Evolutionary conservation across 345 rosid species (phyloP), one percentile per base, ranked within the genome.

Genomic region (Geranium rotundifolium): DNA sequence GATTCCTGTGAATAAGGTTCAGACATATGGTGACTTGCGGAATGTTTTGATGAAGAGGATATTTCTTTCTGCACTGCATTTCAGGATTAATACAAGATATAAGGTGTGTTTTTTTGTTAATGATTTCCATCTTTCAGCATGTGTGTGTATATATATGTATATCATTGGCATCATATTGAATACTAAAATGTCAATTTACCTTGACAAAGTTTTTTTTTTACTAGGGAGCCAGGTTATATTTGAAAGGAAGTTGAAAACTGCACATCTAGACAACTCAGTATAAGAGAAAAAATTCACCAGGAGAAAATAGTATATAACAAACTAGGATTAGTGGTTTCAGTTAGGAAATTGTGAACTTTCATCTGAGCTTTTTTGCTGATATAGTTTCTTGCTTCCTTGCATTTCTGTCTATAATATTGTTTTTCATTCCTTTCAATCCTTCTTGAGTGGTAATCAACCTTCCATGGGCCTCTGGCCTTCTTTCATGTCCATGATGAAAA

Each of bases 41-140:
- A 86, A 81, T 71, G 97, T 95, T 79, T 70, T 95, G 74, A 95
- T 95, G 97, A 95, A 95, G 73, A 82, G 99, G 74, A 95, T 95
- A 84, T 95, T 95, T 77, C 79, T 95, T 10, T 95, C 99, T 74
- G 95, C 99, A 59, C 82, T 90, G 79, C 99, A 95, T 79, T 95
- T 95, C 73, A 89, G 97, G 67, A 95, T 95, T 66, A 95, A 95
- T 73, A 85, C 97, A 57, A 77, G 97, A 82, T 95, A 95, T 81
- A 90, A 95, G 98, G 98, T 92, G 8, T 73, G 74, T 59, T 56
- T 46, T 57, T 20, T 23, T 59, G 20, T 31, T 65, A 58, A 17
- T 59, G 57, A 23, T 56, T 37, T 30, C 65, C 9, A 37, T 39
- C 20, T 17, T 52, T 59, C 29, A 19, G 29, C 56, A 27, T n/a